Base-by-base conservation (phyloP, 768 basidiomycete genomes). In the Naganishia friedmannii region DNA sequence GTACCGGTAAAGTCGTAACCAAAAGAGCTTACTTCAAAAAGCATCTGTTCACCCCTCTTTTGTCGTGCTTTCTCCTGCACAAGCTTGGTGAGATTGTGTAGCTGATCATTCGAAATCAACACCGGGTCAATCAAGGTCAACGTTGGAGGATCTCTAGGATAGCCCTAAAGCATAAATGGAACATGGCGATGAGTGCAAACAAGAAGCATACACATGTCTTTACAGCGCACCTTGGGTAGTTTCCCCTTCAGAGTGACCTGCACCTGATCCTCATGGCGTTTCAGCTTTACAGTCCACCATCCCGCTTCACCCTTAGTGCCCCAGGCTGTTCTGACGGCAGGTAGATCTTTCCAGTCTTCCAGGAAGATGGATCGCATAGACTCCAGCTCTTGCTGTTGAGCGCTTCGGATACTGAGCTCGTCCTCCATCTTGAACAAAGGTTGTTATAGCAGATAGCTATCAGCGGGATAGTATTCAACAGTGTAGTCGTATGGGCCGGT, bases 301-400 rank as follows among this genome's bases (percentile, higher is more conserved):
- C 77, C 76, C 17, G 63, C 72, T 26, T 80, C 74, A 3, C 65
- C 55, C 39, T 73, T 69, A 4, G 75, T 77, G 6, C 77, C 77
- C 79, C 79, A 80, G 73, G 75, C 75, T 48, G 78, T 77, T 55
- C 75, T 78, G 56, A 67, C 71, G 26, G 78, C 72, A 34, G 75
- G 70, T 28, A 78, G 53, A 60, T 78, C 78, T 45, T 72, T 67
- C 77, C 78, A 80, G 51, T 79, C 79, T 19, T 77, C 76, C 15
- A 67, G 70, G 28, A 72, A 77, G 31, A 78, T 78, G 32, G 77
- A 73, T 56, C 77, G 72, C 67, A 80, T 74, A 21, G 73, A 67
- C 53, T 73, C 70, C 37, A 78, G 75, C 74, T 80, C 79, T 60
- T 78, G 74, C 42, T 77, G 74, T 55, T 78, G 77, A 65, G 72